Evolutionary conservation across 2,329 filamentous ascomycete species (phyloP), one percentile per base, ranked within the genome.

Genomic region (Hymenoscyphus repandus): DNA sequence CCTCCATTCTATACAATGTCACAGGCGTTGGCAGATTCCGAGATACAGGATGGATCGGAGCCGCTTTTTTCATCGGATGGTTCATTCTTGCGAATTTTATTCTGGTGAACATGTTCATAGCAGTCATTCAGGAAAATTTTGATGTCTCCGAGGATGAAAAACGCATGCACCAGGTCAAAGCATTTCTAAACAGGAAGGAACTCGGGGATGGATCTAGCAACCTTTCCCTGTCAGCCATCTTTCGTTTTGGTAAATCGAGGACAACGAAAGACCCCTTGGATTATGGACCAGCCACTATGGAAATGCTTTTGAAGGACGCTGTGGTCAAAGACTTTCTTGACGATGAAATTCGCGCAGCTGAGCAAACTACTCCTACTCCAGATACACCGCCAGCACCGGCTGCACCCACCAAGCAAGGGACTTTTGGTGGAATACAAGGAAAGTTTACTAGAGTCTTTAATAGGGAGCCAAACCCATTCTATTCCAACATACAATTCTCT

Each of bases 71-170:
- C 60, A 89, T 96, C 56, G 79, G 91, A 59, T 99, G 93, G 93
- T 97, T 96, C 69, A 93, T 96, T 51, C 78, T 99, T 39, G 80
- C 90, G 5, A 96, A 95, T 68, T 92, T 97, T 66, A 95, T 99
- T 71, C 80, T 97, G 55, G 73, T 99, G 73, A 99, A 97, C 66
- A 99, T 99, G 93, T 99, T 99, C 75, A 97, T 99, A 88, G 93
- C 93, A 76, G 93, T 99, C 72, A 99, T 99, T 58, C 93, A 99
- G 69, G 93, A 99, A 66, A 99, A 96, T 64, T 99, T 99, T 66
- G 93, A 99, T 70, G 90, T 99, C 22, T 95, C 91, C 3, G 93
- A 99, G 67, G 95, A 99, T 66, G 91, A 97, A 68, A 99, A 99
- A 71, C 90, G 95, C 17, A 72, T 97, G 55, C 90, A 97, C 66